phyloP scores from a whole-genome alignment of 2,329 filamentous ascomycete species.

The Penicillium sclerotiorum region DNA sequence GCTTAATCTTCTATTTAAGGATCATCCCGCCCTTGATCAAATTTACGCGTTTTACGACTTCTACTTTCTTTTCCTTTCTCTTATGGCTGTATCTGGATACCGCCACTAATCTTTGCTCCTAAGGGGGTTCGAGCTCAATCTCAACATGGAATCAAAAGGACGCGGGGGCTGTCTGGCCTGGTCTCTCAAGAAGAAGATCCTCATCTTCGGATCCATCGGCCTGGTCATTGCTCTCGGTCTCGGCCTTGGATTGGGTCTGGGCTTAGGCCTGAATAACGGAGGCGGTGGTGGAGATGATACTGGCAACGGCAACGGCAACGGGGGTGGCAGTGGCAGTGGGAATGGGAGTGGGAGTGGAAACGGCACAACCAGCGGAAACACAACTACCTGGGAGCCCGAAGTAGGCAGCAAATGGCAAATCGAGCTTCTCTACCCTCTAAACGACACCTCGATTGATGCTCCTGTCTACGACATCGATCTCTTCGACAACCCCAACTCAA shows the following conservation, averaged over 20 bases:
- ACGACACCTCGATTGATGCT: slow-evolving; percentile 53
- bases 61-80: neutral
- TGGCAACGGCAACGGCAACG: slow-evolving; percentile 27
- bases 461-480: slow-evolving; percentile 65
- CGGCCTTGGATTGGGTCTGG: slow-evolving; percentile 61
- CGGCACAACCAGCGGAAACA: slow-evolving; percentile 26
- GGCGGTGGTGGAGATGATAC: slow-evolving; percentile 23
- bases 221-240: slow-evolving; percentile 57
- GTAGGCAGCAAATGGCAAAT: slow-evolving; percentile 65
- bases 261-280: slow-evolving; percentile 53
- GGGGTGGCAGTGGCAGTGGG: slow-evolving; percentile 28
- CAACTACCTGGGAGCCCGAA: slow-evolving; percentile 55
- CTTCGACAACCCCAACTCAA: slow-evolving; percentile 54
- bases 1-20: slow-evolving; percentile 12
- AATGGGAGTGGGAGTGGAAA: slow-evolving; percentile 13
- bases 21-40: neutral
- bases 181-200: slow-evolving; percentile 37
- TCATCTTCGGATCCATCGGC: slow-evolving; percentile 36
- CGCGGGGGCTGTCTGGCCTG: slow-evolving; percentile 33
- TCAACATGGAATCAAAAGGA: slow-evolving; percentile 19
- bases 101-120: too few relatives aligned
- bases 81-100: too few relatives aligned
- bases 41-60: neutral
- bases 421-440: slow-evolving; percentile 50
- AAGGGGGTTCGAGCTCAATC: too few relatives aligned